Evolutionary conservation across 2,329 filamentous ascomycete species (phyloP).

Genomic region (Hypoxylon sp.): DNA sequence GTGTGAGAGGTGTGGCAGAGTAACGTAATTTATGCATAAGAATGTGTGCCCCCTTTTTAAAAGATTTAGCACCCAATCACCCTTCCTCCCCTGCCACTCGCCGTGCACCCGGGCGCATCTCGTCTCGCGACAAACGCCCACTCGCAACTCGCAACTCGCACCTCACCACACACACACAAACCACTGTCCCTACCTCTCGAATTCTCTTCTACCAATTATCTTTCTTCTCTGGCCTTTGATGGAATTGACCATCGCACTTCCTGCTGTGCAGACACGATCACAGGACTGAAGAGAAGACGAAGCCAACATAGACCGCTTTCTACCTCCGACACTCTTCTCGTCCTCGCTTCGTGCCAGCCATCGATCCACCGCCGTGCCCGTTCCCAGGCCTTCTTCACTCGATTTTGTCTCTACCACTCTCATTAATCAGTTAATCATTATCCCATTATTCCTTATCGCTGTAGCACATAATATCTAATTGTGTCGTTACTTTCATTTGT

Average conservation of each 20-base stretch:
- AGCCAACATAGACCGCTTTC: too few relatives aligned
- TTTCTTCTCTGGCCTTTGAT: conserved; percentile 5
- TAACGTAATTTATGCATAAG: too few relatives aligned
- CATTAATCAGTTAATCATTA: conserved; percentile 2
- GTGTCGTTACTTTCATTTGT: not conserved
- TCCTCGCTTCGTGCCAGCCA: conserved; percentile 8
- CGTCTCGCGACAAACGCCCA: not conserved
- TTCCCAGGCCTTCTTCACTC: conserved; percentile 1
- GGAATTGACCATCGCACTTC: conserved; percentile 1
- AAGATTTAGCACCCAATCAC: too few relatives aligned
- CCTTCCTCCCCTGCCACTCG: too few relatives aligned
- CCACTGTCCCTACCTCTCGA: conserved; percentile 20
- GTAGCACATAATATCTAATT: conserved; percentile 1
- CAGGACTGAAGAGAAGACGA: not conserved
- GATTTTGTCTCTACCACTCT: not conserved
- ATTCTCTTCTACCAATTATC: conserved; percentile 8
- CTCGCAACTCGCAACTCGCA: not conserved
- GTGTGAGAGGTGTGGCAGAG: too few relatives aligned
- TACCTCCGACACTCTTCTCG: conserved; percentile 20
- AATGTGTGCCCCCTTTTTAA: too few relatives aligned
- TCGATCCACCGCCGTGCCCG: not conserved
- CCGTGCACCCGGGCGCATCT: too few relatives aligned
- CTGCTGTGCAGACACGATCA: conserved; percentile 31
- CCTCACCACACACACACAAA: not conserved
- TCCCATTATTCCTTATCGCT: conserved; percentile 5